Conservation (phyloP, 73 alveolate genomes). For the Paraurostyla sp. region DNA sequence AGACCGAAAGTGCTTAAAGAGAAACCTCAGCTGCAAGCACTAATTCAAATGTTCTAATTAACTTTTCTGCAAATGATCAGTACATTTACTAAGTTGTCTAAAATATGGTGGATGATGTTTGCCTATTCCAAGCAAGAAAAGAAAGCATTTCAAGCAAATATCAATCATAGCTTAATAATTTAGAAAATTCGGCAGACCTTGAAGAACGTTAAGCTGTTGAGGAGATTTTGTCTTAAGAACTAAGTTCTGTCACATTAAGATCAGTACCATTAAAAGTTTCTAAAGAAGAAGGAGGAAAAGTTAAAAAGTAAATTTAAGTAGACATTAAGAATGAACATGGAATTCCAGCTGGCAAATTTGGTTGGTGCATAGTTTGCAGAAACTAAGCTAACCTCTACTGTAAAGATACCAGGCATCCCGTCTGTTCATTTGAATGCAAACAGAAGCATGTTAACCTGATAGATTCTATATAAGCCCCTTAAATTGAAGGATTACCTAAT, state of each 20-base stretch:
- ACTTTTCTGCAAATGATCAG: constrained; percentile 70
- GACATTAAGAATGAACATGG: constrained; percentile 88
- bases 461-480: constrained; percentile 57
- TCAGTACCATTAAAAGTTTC: constrained; percentile 62
- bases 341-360: constrained; percentile 91
- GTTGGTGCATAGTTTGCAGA: constrained; percentile 98
- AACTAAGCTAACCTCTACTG: constrained; percentile 91
- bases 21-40: background rate
- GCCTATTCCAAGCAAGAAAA: constrained; percentile 69
- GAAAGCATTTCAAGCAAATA: constrained; percentile 14
- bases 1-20: background rate
- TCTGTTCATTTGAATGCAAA: constrained; percentile 94
- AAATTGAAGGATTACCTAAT: constrained; percentile 65
- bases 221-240: constrained; percentile 50
- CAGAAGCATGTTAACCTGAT: constrained; percentile 77
- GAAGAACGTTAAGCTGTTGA: constrained; percentile 51
- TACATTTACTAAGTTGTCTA: constrained; percentile 60
- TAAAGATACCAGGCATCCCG: constrained; percentile 90
- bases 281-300: constrained; percentile 67
- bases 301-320: constrained; percentile 76
- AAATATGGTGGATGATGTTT: constrained; percentile 84
- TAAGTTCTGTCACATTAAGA: constrained; percentile 18
- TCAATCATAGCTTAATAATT: background rate
- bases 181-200: constrained; percentile 37
- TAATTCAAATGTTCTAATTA: constrained; percentile 4